Base-by-base conservation (phyloP, 169 alveolate genomes). In the Fabrea salina region DNA sequence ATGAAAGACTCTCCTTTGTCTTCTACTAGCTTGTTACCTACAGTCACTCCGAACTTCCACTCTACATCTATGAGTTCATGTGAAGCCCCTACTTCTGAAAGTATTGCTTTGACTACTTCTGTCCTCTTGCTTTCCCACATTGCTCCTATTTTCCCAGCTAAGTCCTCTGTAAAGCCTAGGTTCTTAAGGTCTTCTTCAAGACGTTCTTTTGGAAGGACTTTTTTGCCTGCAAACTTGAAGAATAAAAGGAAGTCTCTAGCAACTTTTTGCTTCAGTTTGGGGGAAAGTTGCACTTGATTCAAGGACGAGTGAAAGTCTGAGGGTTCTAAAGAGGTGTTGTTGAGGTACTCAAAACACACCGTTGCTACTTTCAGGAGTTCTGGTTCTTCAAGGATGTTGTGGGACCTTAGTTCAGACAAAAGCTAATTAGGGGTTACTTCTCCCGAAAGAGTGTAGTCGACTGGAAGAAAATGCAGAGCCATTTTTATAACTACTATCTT, bases 11-110 rank as follows among this genome's bases (percentile, higher is more conserved):
- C 75, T 41, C 75, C 75, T 64, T 64, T 64, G n/a, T 51, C 27
- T 19, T 64, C 51, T 39, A 64, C 75, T 19, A 64, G n/a, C 16
- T 64, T 64, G 41, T 64, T 64, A 19, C 75, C 75, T 19, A 32
- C 49, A 2, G 75, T 64, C 37, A 64, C 75, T 64, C 75, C 75
- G 41, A 64, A 64, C 41, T 64, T 64, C 75, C 75, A 64, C 57
- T 64, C 75, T 56, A 64, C 16, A 64, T 64, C 75, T 11, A 64
- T 19, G 4, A 64, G 30, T 19, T 64, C 37, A 64, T 35, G 39
- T 2, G 54, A 25, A 64, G 50, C 27, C n/a, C 75, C 75, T n/a
- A 64, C 41, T n/a, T 64, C 57, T 16, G 57, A 25, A 4, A 64
- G 27, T 56, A 64, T 22, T 19, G 41, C 75, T 37, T 64, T 64